Evolutionary conservation across 225 moss, liverwort and hornwort species (phyloP).

Genomic region (Marchantia paleacea): DNA sequence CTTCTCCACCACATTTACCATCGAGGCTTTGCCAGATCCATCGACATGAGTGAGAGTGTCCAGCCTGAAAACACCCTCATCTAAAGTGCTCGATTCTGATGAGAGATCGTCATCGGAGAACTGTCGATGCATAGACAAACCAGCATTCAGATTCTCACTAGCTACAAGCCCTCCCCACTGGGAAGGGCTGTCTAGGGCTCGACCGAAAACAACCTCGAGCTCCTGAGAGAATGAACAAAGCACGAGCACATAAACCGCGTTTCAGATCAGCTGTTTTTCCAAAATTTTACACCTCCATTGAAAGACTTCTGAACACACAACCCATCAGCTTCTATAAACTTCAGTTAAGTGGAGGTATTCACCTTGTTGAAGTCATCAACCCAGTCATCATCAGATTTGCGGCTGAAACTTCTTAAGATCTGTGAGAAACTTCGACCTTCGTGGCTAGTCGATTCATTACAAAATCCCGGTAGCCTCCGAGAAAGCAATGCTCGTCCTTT

Average conservation of each 20-base stretch:
- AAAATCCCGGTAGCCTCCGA: too few relatives aligned
- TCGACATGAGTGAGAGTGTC: constrained; percentile 69
- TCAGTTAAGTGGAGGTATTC: not conserved
- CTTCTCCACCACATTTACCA: constrained; percentile 77
- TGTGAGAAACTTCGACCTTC: not conserved
- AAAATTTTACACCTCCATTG: not conserved
- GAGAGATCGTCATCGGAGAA: not conserved
- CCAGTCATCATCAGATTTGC: constrained; percentile 22
- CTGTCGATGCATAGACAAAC: not conserved
- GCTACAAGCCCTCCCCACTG: constrained; percentile 16
- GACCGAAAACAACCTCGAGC: constrained; percentile 41
- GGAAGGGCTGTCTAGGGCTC: constrained; percentile 22
- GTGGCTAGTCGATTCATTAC: not conserved
- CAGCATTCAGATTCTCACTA: constrained; percentile 8
- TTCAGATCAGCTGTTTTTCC: not conserved
- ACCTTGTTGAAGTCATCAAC: constrained; percentile 42
- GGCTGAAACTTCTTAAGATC: constrained; percentile 15
- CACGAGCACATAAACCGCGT: not conserved
- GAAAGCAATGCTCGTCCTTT: not conserved
- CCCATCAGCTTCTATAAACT: too few relatives aligned
- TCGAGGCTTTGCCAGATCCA: constrained; percentile 65
- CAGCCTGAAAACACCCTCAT: not conserved
- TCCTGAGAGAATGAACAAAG: constrained; percentile 20
- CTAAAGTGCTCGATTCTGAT: not conserved
- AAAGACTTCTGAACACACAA: not conserved